Evolutionary conservation across 768 basidiomycete genomes (phyloP), one percentile per base, ranked within the genome.

Genomic region (Amanita exitialis): DNA sequence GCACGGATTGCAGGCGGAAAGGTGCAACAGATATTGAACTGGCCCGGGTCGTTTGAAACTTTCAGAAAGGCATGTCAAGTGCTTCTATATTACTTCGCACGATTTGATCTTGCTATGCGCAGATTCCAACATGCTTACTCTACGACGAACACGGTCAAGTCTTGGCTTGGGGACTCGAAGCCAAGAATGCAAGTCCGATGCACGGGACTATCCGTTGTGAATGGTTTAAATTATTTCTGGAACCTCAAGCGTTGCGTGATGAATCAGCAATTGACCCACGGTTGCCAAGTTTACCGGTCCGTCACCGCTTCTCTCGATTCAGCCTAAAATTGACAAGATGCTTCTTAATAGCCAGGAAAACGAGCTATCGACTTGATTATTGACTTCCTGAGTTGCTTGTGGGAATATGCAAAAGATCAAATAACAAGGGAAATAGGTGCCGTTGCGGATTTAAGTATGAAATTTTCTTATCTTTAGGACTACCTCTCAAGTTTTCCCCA

Each of bases 401-500:
- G 89, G 88, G 83, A 86, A 61, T 86, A 92, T 58, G 87, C 88
- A 13, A 87, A 85, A 60, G 82, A 86, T 45, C 84, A 86, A 59
- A 91, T 94, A 58, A 92, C 89, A 15, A 79, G 81, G 52, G 86
- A 93, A 57, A 90, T 91, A 59, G 89, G 89, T 30, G 81, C 79
- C 23, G 85, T 94, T 4, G 87, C 86, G 18, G 90, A 92, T 67
- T 73, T 92, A 51, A 85, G 88, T 90, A 59, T 55, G 80, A 3
- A 35, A 30, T 18, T 28, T 35, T 25, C 44, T 36, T 15, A 39
- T 28, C 23, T 10, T 27, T 38, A 6, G 2, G 23, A 10, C 3
- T 37, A 6, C 23, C 15, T 6, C 48, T 52, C 15, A 47, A 53
- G 30, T 39, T 48, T 32, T 49, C 42, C 49, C 38, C 38, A 91